Base-by-base conservation (phyloP, 805 yeast genomes). In the Wickerhamiella hasegawae region DNA sequence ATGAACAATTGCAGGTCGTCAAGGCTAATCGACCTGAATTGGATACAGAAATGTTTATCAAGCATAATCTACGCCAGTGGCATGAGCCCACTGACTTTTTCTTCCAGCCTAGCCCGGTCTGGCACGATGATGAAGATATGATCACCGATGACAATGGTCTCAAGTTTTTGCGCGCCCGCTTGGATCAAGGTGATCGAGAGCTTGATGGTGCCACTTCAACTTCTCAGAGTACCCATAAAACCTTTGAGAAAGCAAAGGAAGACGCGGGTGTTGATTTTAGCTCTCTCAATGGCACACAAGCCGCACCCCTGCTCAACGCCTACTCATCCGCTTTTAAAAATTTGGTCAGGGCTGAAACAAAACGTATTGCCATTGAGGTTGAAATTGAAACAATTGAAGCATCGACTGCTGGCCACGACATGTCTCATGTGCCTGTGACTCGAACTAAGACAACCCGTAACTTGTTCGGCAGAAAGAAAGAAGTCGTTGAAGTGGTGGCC, bases 61-160 rank as follows among this genome's bases (percentile, higher is more conserved):
- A 84, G 50, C 99, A 90, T 58, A 90, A 90, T 53, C 57, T 59
- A 15, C 45, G 50, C 23, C 62, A 62, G 12, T 90, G 95, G 96
- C 65, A 64, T 31, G 96, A 84, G 47, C 97, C 96, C 1, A 62
- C 61, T 5, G 97, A 87, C 58, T 82, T 79, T 51, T 66, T 71
- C 44, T 90, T 79, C 49, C 69, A 80, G 42, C 95, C 97, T 1
- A 76, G 93, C 18, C 75, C 84, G 21, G 76, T 90, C 28, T 90
- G 98, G 98, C 97, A 87, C 57, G 98, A 90, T 50, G 96, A 90
- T 55, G 94, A 83, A 44, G 60, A 69, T 24, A 65, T 76, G 42
- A 66, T 73, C 1, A 62, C 67, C 4, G 66, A 68, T 30, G 73
- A 69, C 28, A 41, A 45, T 16, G 53, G 58, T 5, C 46, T 54